Evolutionary conservation across 1,284 basidiomycete species (phyloP).

Genomic region (Trametes hirsuta): DNA sequence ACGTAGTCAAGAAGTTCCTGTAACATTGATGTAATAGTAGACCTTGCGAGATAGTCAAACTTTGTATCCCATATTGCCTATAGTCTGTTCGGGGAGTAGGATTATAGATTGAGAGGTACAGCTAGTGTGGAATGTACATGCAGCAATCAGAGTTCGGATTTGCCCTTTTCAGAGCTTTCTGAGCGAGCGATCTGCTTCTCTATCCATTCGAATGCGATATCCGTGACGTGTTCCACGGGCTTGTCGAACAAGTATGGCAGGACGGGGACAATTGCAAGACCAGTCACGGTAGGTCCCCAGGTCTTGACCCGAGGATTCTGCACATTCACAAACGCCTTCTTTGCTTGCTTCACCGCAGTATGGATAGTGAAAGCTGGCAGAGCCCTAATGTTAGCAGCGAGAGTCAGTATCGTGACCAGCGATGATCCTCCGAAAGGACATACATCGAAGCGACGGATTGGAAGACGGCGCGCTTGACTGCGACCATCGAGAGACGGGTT

Average conservation of each 20-base stretch:
- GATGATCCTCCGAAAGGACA: slow-evolving; percentile 30
- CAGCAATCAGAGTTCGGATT: slow-evolving; percentile 25
- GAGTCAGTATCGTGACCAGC: slow-evolving; percentile 3
- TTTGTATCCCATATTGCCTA: neutral
- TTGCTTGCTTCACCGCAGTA: slow-evolving; percentile 80
- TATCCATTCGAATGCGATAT: slow-evolving; percentile 69
- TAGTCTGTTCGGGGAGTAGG: neutral
- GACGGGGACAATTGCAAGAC: slow-evolving; percentile 78
- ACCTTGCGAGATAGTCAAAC: neutral
- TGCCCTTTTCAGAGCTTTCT: slow-evolving; percentile 3
- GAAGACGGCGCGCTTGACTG: slow-evolving; percentile 81
- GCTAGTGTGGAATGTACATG: neutral
- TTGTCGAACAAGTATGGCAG: slow-evolving; percentile 87
- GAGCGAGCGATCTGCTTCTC: slow-evolving; percentile 40
- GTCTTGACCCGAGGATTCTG: slow-evolving; percentile 65
- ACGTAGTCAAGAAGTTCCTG: slow-evolving; percentile 16
- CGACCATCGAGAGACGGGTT: slow-evolving; percentile 70
- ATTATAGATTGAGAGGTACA: neutral
- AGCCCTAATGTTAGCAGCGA: slow-evolving; percentile 50
- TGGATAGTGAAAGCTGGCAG: slow-evolving; percentile 85
- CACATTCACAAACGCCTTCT: slow-evolving; percentile 72
- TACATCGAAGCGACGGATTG: slow-evolving; percentile 91
- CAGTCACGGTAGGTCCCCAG: slow-evolving; percentile 85
- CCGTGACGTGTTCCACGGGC: slow-evolving; percentile 74
- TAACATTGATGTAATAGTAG: slow-evolving; percentile 23